These are phyloP conservation scores for Komagataella populi DNA, from an alignment of 805 yeast genomes.

Conservation along the genomic window DNA sequence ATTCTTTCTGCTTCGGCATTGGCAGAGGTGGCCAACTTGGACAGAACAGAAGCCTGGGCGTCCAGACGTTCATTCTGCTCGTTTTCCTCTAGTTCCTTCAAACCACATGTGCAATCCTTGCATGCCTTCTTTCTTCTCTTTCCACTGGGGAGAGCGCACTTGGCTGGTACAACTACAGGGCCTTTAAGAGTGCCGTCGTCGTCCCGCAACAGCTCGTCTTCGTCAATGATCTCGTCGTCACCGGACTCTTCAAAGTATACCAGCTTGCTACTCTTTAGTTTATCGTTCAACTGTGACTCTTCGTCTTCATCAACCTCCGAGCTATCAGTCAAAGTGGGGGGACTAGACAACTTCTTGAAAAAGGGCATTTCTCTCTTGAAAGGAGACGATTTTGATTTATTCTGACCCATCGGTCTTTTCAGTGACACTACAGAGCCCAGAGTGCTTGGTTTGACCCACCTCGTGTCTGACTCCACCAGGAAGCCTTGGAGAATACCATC, in stretches of 20 bases:
- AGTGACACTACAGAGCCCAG: slow-evolving; percentile 17
- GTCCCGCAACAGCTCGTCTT: slow-evolving; percentile 38
- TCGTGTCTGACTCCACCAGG: slow-evolving; percentile 24
- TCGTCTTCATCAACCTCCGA: slow-evolving; percentile 27
- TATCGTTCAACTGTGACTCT: slow-evolving; percentile 24
- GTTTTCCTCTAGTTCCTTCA: slow-evolving; percentile 73
- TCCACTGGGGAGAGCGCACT: slow-evolving; percentile 35
- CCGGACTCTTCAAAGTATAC: slow-evolving; percentile 33
- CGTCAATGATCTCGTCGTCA: slow-evolving; percentile 40
- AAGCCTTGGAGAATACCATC: slow-evolving; percentile 62
- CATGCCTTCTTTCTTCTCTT: slow-evolving; percentile 82
- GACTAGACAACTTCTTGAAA: slow-evolving; percentile 16
- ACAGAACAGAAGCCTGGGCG: slow-evolving; percentile 29
- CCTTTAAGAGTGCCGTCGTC: slow-evolving; percentile 14
- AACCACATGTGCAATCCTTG: slow-evolving; percentile 96
- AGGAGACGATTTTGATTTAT: slow-evolving; percentile 7
- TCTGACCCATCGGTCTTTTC: slow-evolving; percentile 12
- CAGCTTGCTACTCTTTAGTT: slow-evolving; percentile 32
- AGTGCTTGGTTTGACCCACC: slow-evolving; percentile 42
- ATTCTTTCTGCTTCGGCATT: slow-evolving; percentile 38
- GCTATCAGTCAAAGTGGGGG: slow-evolving; percentile 29
- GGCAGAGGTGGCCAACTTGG: slow-evolving; percentile 36
- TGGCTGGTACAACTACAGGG: slow-evolving; percentile 40
- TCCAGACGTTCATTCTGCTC: slow-evolving; percentile 33
- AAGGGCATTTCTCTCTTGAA: slow-evolving; percentile 13